Base-by-base conservation (phyloP, 768 basidiomycete genomes). In the Lyophyllum semitale region DNA sequence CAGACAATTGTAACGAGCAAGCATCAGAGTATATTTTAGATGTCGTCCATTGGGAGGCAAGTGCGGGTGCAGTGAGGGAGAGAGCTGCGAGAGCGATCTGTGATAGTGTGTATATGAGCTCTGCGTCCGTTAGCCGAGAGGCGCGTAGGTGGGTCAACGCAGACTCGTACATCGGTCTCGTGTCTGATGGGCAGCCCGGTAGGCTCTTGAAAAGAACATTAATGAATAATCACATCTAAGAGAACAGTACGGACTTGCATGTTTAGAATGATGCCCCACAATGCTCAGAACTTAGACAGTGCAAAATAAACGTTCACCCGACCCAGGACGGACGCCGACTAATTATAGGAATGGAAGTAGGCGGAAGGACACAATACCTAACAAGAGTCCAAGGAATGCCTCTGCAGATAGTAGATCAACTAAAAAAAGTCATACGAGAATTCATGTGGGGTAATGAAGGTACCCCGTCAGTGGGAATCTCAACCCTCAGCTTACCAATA, bases 181-280 rank as follows among this genome's bases (percentile, higher is more conserved):
- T 68, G 48, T 82, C 78, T 35, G 76, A 64, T 0, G 81, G 68
- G 27, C 77, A 57, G 43, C 83, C 78, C 29, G 87, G 81, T 30
- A 88, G 71, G 41, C 75, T 84, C 91, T 93, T 56, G 37, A 46
- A 47, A 53, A 33, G 6, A 15, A 47, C 22, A 52, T 54, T 26
- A 58, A 23, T 20, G 11, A 45, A 33, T 45, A 15, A n/a, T 48
- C 12, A 15, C 23, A 40, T 30, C 25, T 23, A 13, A 15, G 4
- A 26, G 23, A 32, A 25, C 47, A 37, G 49, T 54, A 65, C 71
- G 46, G 59, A 93, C 92, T 82, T 97, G 93, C 20, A 93, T 68
- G 68, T 97, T 95, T 18, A 97, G 79, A 81, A 86, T 89, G 18
- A 95, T 79, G 4, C 94, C 94, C 88, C 91, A 93, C 20, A 94